Conservation (phyloP, 2,329 filamentous ascomycete genomes). For the Trichoderma afroharzianum region DNA sequence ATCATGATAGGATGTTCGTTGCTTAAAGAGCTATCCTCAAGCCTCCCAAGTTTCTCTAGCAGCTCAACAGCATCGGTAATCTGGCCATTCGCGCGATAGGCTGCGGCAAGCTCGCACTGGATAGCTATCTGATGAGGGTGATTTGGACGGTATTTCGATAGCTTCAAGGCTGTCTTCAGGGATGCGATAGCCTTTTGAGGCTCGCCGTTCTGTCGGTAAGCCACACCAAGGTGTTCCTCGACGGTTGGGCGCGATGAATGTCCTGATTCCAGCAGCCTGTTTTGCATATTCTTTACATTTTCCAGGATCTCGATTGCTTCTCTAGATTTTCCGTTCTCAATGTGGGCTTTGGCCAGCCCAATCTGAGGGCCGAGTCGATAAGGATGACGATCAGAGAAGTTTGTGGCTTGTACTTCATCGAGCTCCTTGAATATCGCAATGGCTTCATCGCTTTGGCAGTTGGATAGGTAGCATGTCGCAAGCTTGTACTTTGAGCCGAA, state of each 20-base stretch:
- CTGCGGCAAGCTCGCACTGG: not conserved
- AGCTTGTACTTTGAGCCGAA: slow-evolving; percentile 12
- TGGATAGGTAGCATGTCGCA: slow-evolving; percentile 3
- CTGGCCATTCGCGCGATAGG: slow-evolving; percentile 8
- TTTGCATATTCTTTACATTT: not conserved
- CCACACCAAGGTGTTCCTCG: slow-evolving; percentile 4
- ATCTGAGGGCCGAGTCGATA: slow-evolving; percentile 5
- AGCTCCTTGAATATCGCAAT: slow-evolving; percentile 13
- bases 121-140: not conserved
- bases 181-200: not conserved
- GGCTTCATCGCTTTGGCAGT: slow-evolving; percentile 15
- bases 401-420: not conserved
- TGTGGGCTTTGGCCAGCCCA: slow-evolving; percentile 10
- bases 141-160: not conserved
- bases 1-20: slow-evolving; percentile 3
- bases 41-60: not conserved
- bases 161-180: not conserved
- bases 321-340: not conserved
- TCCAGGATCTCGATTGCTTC: slow-evolving; percentile 13
- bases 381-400: slow-evolving; percentile 1
- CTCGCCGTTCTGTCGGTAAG: slow-evolving; percentile 12
- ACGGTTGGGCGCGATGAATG: not conserved
- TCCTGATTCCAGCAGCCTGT: not conserved
- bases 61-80: not conserved
- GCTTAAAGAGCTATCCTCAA: not conserved